These are phyloP conservation scores for Themeda triandra DNA, from an alignment of 176 grass and related monocot species.

Conservation along the genomic window DNA sequence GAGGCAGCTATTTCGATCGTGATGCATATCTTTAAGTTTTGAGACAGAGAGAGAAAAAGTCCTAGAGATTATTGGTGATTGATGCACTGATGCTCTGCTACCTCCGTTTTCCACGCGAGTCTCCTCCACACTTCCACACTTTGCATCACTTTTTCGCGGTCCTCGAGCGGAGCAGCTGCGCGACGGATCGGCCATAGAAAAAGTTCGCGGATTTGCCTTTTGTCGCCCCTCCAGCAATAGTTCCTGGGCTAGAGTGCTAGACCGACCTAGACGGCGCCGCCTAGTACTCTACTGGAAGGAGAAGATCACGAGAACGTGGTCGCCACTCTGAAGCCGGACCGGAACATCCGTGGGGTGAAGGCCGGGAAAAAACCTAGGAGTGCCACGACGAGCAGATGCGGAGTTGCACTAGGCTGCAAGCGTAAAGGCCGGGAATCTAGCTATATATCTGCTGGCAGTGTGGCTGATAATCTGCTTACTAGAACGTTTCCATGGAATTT, in stretches of 20 bases:
- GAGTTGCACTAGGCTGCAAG: neutral
- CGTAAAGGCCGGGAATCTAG: constrained; percentile 11
- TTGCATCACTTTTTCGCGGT: constrained; percentile 16
- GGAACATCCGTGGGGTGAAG: neutral
- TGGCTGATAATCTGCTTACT: neutral
- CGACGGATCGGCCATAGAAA: constrained; percentile 9
- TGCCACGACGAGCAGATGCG: neutral
- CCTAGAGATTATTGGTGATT: neutral
- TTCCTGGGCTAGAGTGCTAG: neutral
- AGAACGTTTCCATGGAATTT: neutral
- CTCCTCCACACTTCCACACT: neutral
- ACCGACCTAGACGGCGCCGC: constrained; percentile 21
- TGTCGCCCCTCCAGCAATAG: neutral
- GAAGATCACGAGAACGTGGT: constrained; percentile 19
- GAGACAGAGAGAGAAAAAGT: neutral
- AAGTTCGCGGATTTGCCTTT: constrained; percentile 9
- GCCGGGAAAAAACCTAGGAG: too few relatives aligned
- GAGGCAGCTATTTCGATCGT: neutral
- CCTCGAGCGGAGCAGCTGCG: constrained; percentile 18
- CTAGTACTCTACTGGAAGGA: neutral
- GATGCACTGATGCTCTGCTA: neutral
- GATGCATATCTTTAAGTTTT: neutral
- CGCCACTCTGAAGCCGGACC: neutral
- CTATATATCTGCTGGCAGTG: neutral
- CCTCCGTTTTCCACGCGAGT: neutral